phyloP scores from a whole-genome alignment of 768 basidiomycete species.

The Cystofilobasidium macerans region DNA sequence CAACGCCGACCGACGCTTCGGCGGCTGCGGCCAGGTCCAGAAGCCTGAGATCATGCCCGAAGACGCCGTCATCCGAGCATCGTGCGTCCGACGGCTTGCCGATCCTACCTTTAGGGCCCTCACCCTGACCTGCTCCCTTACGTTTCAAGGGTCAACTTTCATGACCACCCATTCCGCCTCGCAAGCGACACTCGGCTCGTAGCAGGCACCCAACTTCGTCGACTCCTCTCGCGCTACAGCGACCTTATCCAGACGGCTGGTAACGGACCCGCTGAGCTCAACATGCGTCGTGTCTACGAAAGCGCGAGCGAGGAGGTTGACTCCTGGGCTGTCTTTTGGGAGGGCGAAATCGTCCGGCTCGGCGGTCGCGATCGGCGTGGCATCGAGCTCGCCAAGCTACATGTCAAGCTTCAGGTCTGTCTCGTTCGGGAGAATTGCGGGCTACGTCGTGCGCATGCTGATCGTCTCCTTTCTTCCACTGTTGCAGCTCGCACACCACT shows the following conservation, averaged over 20 bases:
- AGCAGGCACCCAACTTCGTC: slow-evolving; percentile 1
- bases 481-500: slow-evolving; percentile 18
- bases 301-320: neutral
- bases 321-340: slow-evolving; percentile 4
- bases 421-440: no score
- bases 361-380: neutral
- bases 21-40: slow-evolving; percentile 11
- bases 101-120: neutral
- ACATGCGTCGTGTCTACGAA: neutral
- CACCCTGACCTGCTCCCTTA: neutral
- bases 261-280: slow-evolving; percentile 2
- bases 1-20: slow-evolving; percentile 17
- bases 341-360: neutral
- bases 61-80: slow-evolving; percentile 5
- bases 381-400: neutral
- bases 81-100: neutral
- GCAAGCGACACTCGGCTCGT: slow-evolving; percentile 9
- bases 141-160: neutral
- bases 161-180: neutral
- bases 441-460: no score
- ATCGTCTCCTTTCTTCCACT: no score
- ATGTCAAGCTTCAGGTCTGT: neutral
- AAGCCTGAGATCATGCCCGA: slow-evolving; percentile 22
- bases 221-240: slow-evolving; percentile 6
- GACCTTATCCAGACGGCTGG: slow-evolving; percentile 12